Base-by-base conservation (phyloP, 2,329 filamentous ascomycete species). In the Monilinia vaccinii-corymbosi region DNA sequence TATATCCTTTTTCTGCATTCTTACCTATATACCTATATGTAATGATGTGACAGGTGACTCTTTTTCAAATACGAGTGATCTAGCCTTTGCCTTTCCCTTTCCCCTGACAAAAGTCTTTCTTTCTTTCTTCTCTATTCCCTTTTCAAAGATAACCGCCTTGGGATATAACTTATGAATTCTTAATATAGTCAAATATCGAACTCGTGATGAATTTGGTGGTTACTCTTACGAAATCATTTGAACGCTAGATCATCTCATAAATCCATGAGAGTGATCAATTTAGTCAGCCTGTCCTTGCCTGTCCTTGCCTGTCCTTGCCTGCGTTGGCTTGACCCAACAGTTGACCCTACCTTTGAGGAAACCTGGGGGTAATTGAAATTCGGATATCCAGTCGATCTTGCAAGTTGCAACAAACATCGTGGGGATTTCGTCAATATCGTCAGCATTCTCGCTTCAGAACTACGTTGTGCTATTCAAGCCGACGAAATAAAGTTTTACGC, bases 321-420 rank as follows among this genome's bases (percentile, higher is more conserved):
- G 13, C 38, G 6, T 28, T 28, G 3, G 25, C 25, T 28, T 28
- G 25, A 28, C 38, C 18, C 16, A 14, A 14, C 34, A 8, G 4
- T n/a, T 21, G n/a, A 28, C 38, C 18, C 16, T 36, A 14, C 34
- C 16, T 18, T n/a, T 21, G n/a, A 60, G 49, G 18, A 60, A 60
- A 60, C 42, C 58, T 60, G 58, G 58, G 58, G 58, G 58, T 60
- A 60, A 60, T 60, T 42, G 38, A 60, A 60, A 60, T 44, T 57
- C 51, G n/a, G 44, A 57, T 23, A 57, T 57, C 58, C 58, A 60
- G 53, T 60, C 38, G 31, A 50, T 60, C 34, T 49, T 49, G 21
- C 45, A 60, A 3, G 25, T 28, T 28, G 25, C 25, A 28, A 28
- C 25, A 28, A 28, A 31, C 52, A 49, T 45, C 4, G 36, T 23